These are phyloP conservation scores for Linum trigynum DNA, from an alignment of 345 rosid genomes.

Conservation along the genomic window DNA sequence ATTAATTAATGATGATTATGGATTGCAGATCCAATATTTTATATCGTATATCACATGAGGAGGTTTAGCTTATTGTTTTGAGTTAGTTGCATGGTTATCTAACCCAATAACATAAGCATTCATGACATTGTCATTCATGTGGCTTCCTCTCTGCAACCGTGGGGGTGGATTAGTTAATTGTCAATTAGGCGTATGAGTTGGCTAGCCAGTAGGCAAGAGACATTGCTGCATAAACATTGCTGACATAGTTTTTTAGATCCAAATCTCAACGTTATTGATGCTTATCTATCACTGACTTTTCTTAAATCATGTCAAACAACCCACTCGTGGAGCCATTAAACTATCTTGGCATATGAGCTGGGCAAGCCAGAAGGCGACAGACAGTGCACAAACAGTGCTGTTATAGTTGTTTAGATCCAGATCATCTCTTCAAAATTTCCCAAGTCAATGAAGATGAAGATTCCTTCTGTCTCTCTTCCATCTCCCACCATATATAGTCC, in stretches of 20 bases:
- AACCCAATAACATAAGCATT: too few relatives aligned
- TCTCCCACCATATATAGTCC: not conserved
- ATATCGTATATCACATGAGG: too few relatives aligned
- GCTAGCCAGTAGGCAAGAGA: not conserved
- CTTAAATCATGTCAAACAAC: not conserved
- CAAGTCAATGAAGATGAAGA: not conserved
- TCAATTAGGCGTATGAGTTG: not conserved
- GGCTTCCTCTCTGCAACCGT: not conserved
- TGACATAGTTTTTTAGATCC: not conserved
- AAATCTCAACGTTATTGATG: not conserved
- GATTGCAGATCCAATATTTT: too few relatives aligned
- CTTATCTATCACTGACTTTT: not conserved
- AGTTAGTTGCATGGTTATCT: too few relatives aligned
- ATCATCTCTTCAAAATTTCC: not conserved
- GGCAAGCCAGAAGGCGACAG: not conserved
- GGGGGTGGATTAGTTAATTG: too few relatives aligned
- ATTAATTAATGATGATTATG: too few relatives aligned
- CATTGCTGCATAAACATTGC: not conserved
- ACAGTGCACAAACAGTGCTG: not conserved
- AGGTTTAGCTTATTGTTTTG: too few relatives aligned
- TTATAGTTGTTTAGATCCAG: not conserved
- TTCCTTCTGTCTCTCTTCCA: not conserved
- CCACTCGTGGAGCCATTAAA: not conserved
- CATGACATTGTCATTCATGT: too few relatives aligned
- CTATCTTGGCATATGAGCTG: not conserved